These are phyloP conservation scores for Podila epigama DNA, from an alignment of 192 early-diverging fungal species.

Conservation along the genomic window DNA sequence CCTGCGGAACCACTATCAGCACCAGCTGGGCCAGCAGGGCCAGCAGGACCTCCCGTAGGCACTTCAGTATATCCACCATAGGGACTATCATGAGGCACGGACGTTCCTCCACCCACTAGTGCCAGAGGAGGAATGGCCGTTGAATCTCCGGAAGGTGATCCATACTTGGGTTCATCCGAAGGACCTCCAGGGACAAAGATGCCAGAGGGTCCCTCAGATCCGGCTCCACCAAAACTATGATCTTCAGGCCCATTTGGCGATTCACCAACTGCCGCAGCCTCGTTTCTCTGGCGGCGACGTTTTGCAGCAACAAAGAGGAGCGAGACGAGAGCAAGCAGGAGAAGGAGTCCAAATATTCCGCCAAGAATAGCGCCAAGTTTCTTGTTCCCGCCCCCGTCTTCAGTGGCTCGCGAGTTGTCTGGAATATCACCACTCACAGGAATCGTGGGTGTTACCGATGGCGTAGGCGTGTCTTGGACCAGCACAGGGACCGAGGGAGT, in stretches of 20 bases:
- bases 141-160: not conserved
- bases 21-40: too few species aligned
- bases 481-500: conserved; percentile 6
- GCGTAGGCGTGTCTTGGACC: conserved; percentile 7
- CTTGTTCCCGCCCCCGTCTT: not conserved
- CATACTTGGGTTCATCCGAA: conserved; percentile 3
- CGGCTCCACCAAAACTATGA: conserved; percentile 3
- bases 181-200: not conserved
- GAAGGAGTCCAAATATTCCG: conserved; percentile 1
- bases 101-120: not conserved
- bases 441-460: not conserved
- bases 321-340: conserved; percentile 13
- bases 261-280: not conserved
- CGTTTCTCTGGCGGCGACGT: conserved; percentile 11
- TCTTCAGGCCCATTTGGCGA: not conserved
- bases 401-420: conserved; percentile 1
- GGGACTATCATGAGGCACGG: not conserved
- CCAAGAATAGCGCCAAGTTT: conserved; percentile 7
- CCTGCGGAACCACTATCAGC: too few species aligned
- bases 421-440: conserved; percentile 3
- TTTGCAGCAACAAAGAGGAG: conserved; percentile 21
- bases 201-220: not conserved
- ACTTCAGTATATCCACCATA: not conserved
- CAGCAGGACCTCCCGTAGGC: too few species aligned
- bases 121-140: conserved; percentile 8